phyloP scores from a whole-genome alignment of 352 stramenopile genomes.

The Phytophthora sp. region DNA sequence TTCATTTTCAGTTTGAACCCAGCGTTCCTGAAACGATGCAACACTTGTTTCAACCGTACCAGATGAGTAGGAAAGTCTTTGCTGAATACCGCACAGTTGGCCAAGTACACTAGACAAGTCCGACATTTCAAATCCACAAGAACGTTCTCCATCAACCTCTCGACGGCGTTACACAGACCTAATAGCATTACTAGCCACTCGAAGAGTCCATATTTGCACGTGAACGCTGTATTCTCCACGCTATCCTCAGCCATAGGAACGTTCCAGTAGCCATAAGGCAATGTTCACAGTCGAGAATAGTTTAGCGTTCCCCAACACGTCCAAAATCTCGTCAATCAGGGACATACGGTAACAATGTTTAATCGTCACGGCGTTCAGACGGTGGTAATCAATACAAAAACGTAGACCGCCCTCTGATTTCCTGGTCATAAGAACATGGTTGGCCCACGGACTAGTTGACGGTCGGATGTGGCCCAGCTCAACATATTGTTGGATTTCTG shows the following conservation, averaged over 20 bases:
- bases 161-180: neutral
- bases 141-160: too few relatives aligned
- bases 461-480: neutral
- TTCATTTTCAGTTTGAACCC: neutral
- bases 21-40: neutral
- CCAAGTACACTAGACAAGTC: neutral
- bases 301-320: neutral
- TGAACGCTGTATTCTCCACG: neutral
- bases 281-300: neutral
- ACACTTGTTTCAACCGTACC: neutral
- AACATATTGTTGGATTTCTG: neutral
- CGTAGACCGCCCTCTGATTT: neutral
- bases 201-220: neutral
- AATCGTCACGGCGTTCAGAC: neutral
- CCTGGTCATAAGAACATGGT: neutral
- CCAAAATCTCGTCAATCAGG: neutral
- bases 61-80: neutral
- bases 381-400: neutral
- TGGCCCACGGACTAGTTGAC: neutral
- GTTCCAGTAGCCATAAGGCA: neutral
- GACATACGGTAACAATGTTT: too few relatives aligned
- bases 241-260: neutral
- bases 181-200: neutral
- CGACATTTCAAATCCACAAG: neutral
- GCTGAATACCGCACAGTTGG: neutral